These are phyloP conservation scores for Colletotrichum lindemuthianum DNA, from an alignment of 2,329 filamentous ascomycete species.

Conservation along the genomic window DNA sequence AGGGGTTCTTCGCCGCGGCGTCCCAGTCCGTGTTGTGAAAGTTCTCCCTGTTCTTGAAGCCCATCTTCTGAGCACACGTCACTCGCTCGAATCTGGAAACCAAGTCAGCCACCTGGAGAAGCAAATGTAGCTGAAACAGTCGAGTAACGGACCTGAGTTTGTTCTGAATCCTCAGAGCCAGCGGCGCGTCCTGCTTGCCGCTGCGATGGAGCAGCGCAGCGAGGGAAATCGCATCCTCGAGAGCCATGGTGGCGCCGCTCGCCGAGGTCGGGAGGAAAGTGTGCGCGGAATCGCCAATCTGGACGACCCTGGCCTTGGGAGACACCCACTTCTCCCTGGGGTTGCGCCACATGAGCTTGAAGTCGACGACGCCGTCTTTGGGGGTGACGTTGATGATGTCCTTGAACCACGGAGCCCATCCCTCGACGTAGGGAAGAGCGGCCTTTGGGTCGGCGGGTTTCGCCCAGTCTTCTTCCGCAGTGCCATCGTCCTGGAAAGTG, in stretches of 20 bases:
- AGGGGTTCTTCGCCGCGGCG: slow-evolving; percentile 24
- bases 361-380: slow-evolving; percentile 46
- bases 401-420: slow-evolving; percentile 9
- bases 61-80: slow-evolving; percentile 34
- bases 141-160: slow-evolving; percentile 1
- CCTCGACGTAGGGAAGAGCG: slow-evolving; percentile 7
- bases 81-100: slow-evolving; percentile 35
- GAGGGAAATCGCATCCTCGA: slow-evolving; percentile 53
- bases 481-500: slow-evolving; percentile 4
- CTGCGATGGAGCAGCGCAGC: slow-evolving; percentile 40
- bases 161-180: slow-evolving; percentile 3
- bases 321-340: slow-evolving; percentile 51
- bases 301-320: slow-evolving; percentile 45
- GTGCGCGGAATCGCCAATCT: slow-evolving; percentile 54
- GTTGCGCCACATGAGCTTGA: slow-evolving; percentile 53
- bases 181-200: not conserved
- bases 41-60: slow-evolving; percentile 37
- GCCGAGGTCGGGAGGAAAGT: slow-evolving; percentile 52
- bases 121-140: not conserved
- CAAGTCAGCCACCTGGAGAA: not conserved
- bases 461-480: slow-evolving; percentile 9
- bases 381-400: slow-evolving; percentile 30
- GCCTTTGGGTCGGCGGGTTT: slow-evolving; percentile 1
- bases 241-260: slow-evolving; percentile 54
- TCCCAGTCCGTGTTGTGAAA: slow-evolving; percentile 38